Base-by-base conservation (phyloP, 2,329 filamentous ascomycete species). In the Fusarium longipes region DNA sequence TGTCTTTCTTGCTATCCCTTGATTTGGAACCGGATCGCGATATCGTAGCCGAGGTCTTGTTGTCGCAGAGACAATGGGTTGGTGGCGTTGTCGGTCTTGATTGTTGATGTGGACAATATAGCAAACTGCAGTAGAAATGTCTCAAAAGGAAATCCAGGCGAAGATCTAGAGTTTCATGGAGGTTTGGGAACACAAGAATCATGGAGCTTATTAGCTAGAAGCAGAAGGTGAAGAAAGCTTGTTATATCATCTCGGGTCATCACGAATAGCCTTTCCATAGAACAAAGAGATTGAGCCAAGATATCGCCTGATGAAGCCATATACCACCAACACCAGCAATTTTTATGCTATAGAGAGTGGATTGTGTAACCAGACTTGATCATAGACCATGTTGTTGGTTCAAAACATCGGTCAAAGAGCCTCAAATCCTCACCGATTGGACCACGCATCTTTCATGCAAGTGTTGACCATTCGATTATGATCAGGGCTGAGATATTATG, bases 71-170 rank as follows among this genome's bases (percentile, higher is more conserved):
- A 22, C 43, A 22, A 40, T 12, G 7, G 25, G 44, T 58, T 64
- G 51, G 51, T 63, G 60, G 60, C 60, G 35, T 58, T n/a, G 20
- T 11, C 15, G 20, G 17, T 56, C 40, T 43, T n/a, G 15, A 42
- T n/a, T 25, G n/a, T 36, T 15, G 11, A 33, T 27, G 29, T n/a
- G 10, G 30, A 33, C 32, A 14, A n/a, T 20, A 56, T 9, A 24
- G 35, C 14, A 33, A 45, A 27, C 25, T 30, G 24, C 35, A 40
- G 48, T 7, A 32, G 36, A 30, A 47, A 12, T 40, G 20, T n/a
- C 39, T 30, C n/a, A 35, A 17, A 25, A 10, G 22, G 18, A 12
- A 33, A 6, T 9, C 7, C 24, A 35, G 10, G 3, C 8, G 22
- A 27, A 17, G 12, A 12, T 15, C 12, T 18, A 9, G 12, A 3